Evolutionary conservation across 805 yeast genomes (phyloP), one percentile per base, ranked within the genome.

Genomic region (Debaryomyces hansenii): DNA sequence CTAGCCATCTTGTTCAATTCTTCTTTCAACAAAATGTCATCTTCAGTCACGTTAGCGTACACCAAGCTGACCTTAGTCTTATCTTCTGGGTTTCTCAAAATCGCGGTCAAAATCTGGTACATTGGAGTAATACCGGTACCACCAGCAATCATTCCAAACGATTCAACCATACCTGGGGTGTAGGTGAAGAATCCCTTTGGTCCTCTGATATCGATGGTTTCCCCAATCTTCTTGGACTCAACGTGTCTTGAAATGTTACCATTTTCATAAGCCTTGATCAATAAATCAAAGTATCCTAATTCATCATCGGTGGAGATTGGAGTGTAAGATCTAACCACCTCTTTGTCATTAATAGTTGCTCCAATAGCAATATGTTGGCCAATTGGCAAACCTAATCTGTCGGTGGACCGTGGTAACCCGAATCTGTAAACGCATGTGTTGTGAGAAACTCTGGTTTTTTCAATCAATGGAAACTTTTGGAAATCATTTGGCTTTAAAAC

Each of bases 61-160:
- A 91, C 64, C 56, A 91, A 75, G 44, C 79, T 73, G 52, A 90
- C 82, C 59, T 83, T 79, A 49, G 97, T 91, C 41, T 75, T 77
- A 69, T 92, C 97, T 14, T 76, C 70, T 20, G 95, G 92, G 63
- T 91, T 82, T 47, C 74, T 70, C 57, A 83, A 83, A 54, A 91
- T 84, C 11, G 95, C 87, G 56, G 87, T 86, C 55, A 91, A 82
- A 55, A 90, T 84, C 74, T 90, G 97, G 69, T 83, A 89, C 97
- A 90, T 90, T 64, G 97, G 97, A 6, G 97, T 86, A 59, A 90
- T 86, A 65, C 97, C 97, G 33, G 97, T 89, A 60, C 97, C 98
- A 56, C 97, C 97, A 36, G 96, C 96, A 54, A 92, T 83, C 97
- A 91, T 91, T 45, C 86, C 90, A 49, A 91, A 76, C 49, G 79